A percentile compares a stretch with the other conserved stretches of the same genome.
Evolutionary conservation across 1,284 basidiomycete species (phyloP).

Genomic region (Ganoderma boninense): DNA sequence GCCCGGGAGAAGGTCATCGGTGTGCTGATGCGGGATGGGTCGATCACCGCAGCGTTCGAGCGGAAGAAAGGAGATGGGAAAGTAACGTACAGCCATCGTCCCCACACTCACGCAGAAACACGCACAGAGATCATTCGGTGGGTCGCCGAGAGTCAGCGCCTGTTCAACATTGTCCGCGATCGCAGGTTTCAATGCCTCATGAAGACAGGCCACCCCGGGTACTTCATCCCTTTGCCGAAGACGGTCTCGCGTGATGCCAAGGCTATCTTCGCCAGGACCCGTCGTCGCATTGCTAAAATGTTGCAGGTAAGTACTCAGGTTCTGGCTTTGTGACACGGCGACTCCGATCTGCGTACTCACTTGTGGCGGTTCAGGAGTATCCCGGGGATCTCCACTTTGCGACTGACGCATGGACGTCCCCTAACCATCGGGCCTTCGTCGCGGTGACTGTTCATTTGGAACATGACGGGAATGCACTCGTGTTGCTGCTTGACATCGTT

Average conservation of each 20-base stretch:
- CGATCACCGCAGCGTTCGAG: slow-evolving; percentile 33
- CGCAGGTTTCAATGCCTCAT: slow-evolving; percentile 28
- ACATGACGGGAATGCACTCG: slow-evolving; percentile 20
- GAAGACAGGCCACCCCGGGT: slow-evolving; percentile 35
- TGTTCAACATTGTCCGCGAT: slow-evolving; percentile 34
- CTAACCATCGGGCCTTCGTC: slow-evolving; percentile 19
- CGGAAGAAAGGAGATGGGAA: slow-evolving; percentile 24
- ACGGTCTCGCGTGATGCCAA: slow-evolving; percentile 31
- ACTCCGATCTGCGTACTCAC: too few species aligned
- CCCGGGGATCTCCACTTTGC: slow-evolving; percentile 13
- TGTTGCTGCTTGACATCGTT: slow-evolving; percentile 35
- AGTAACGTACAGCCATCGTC: slow-evolving; percentile 25
- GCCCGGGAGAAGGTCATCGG: not conserved
- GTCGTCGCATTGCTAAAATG: slow-evolving; percentile 12
- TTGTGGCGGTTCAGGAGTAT: slow-evolving; percentile 10
- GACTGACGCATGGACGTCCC: slow-evolving; percentile 25
- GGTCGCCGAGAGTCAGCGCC: slow-evolving; percentile 28
- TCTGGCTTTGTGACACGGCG: too few species aligned
- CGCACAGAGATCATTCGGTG: slow-evolving; percentile 26
- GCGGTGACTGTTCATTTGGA: slow-evolving; percentile 21
- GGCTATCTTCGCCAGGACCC: slow-evolving; percentile 9
- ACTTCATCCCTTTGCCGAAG: slow-evolving; percentile 31
- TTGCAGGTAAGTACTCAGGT: slow-evolving; percentile 6
- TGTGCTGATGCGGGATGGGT: slow-evolving; percentile 4
- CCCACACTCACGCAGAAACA: slow-evolving; percentile 7